These are phyloP conservation scores for Botryosphaeria agaves DNA, from an alignment of 2,329 filamentous ascomycete species.

Conservation along the genomic window DNA sequence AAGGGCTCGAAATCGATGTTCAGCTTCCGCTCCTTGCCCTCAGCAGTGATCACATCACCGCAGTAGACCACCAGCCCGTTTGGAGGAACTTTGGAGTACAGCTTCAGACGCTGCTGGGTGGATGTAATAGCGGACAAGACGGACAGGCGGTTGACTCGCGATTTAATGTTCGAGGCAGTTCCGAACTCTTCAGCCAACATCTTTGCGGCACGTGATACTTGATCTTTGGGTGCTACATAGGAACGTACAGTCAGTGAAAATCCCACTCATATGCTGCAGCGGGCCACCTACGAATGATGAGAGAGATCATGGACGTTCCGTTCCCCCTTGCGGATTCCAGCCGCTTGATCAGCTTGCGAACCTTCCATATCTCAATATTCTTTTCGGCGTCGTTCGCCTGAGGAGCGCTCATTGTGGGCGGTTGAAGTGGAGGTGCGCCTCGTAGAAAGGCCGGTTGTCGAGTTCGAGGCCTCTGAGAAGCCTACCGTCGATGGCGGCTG, in stretches of 20 bases:
- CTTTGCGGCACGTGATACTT: constrained; percentile 88
- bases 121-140: constrained; percentile 97
- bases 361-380: constrained; percentile 91
- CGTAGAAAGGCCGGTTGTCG: no score
- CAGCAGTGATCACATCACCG: constrained; percentile 97
- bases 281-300: constrained; percentile 73
- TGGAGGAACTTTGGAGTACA: constrained; percentile 96
- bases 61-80: constrained; percentile 98
- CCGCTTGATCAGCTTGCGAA: constrained; percentile 99
- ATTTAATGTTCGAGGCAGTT: constrained; percentile 99
- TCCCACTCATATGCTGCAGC: constrained; percentile 6
- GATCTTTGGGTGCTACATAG: constrained; percentile 92
- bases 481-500: no score
- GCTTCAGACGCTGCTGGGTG: constrained; percentile 95
- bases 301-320: constrained; percentile 98
- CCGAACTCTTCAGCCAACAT: constrained; percentile 90
- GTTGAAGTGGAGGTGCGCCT: constrained; percentile 1
- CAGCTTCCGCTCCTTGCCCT: constrained; percentile 98
- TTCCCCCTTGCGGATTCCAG: constrained; percentile 94
- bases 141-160: constrained; percentile 94
- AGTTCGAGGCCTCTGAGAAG: no score
- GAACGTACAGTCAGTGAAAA: constrained; percentile 8
- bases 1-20: constrained; percentile 99
- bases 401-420: constrained; percentile 66
- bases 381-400: constrained; percentile 92